These are phyloP conservation scores for Incumbomyces lentus DNA, from an alignment of 2,329 filamentous ascomycete genomes.

Conservation along the genomic window DNA sequence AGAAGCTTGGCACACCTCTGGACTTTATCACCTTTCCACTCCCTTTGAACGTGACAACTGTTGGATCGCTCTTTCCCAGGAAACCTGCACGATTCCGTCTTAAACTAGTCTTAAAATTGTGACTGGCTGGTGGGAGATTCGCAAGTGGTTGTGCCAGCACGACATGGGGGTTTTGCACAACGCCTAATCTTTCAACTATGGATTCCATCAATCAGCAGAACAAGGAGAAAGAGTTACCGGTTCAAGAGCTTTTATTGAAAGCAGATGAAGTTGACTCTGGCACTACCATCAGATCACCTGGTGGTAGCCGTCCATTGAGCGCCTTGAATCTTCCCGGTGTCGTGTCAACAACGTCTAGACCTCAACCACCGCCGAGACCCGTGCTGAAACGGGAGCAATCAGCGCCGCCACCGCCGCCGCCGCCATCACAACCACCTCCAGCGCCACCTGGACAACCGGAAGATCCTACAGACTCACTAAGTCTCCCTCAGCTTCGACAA, in stretches of 20 bases:
- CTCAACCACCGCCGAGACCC: slow-evolving; percentile 18
- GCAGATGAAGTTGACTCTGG: slow-evolving; percentile 41
- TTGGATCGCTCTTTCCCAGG: no score
- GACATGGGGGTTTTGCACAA: neutral
- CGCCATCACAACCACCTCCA: slow-evolving; percentile 35
- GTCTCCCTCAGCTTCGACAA: slow-evolving; percentile 60
- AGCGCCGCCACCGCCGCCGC: slow-evolving; percentile 31
- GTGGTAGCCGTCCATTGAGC: slow-evolving; percentile 13
- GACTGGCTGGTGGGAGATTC: no score
- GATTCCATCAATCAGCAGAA: neutral
- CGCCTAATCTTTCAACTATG: neutral
- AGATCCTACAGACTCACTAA: slow-evolving; percentile 56
- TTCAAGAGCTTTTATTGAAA: slow-evolving; percentile 29
- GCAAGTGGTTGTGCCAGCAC: no score
- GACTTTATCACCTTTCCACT: no score
- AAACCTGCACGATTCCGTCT: no score
- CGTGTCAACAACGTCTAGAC: slow-evolving; percentile 8
- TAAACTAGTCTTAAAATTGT: no score
- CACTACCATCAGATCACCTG: slow-evolving; percentile 34
- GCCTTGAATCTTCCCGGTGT: slow-evolving; percentile 11
- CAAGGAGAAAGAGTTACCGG: neutral
- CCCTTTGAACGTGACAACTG: no score
- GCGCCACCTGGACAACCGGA: slow-evolving; percentile 28
- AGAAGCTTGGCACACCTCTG: no score
- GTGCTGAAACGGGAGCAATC: slow-evolving; percentile 25